Evolutionary conservation across 331 rosid genomes (phyloP).

Genomic region (Prunus yedoensis): DNA sequence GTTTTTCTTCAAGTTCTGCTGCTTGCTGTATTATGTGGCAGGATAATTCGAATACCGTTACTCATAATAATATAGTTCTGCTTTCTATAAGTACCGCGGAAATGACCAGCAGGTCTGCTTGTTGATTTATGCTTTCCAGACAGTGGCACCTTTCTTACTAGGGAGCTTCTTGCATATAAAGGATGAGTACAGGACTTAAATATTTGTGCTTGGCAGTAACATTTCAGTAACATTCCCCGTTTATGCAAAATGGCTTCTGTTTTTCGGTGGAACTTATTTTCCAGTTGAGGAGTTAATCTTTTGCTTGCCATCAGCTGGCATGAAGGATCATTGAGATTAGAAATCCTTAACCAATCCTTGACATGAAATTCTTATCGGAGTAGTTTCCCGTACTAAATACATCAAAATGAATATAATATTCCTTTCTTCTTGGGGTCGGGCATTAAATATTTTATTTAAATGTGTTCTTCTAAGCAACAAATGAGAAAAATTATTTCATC

Average conservation of each 20-base stretch:
- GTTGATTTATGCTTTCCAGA: neutral
- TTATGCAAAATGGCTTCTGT: neutral
- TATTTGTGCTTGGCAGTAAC: neutral
- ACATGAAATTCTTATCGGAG: no score
- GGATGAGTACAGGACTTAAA: neutral
- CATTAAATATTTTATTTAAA: no score
- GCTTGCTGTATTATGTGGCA: constrained; percentile 30
- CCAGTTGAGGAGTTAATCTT: neutral
- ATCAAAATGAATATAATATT: no score
- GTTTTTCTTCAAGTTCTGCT: constrained; percentile 22
- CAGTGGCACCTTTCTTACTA: neutral
- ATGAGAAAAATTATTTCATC: no score
- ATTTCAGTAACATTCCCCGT: neutral
- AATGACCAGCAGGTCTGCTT: neutral
- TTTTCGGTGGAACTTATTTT: neutral
- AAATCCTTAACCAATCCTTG: no score
- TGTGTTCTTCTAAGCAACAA: no score
- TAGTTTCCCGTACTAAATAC: no score
- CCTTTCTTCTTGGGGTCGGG: no score
- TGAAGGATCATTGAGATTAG: no score
- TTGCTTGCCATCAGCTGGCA: no score
- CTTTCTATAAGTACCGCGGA: neutral
- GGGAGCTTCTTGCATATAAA: neutral
- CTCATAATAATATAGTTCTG: constrained; percentile 33
- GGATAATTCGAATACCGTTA: constrained; percentile 29